phyloP scores from a whole-genome alignment of 176 grass and related monocot genomes.

The Aechmea fasciata region DNA sequence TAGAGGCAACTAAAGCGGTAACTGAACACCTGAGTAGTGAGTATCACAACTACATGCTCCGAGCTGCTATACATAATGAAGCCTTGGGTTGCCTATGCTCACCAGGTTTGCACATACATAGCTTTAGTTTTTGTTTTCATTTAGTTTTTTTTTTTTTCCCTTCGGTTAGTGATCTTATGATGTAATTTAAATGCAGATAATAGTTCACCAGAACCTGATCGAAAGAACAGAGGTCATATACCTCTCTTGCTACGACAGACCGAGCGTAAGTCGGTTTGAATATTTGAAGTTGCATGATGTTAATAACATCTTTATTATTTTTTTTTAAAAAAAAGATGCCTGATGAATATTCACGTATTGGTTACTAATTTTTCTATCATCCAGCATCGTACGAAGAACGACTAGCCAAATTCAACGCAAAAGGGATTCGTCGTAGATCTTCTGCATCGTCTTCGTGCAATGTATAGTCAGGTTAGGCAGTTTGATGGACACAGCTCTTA shows the following conservation, averaged over 20 bases:
- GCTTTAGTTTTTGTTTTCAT: not conserved
- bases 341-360: not conserved
- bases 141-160: not conserved
- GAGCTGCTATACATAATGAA: slow-evolving; percentile 67
- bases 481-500: not conserved
- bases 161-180: slow-evolving; percentile 7
- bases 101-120: slow-evolving; percentile 30
- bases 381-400: slow-evolving; percentile 84
- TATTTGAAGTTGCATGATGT: not conserved
- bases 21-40: slow-evolving; percentile 68
- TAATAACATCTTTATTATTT: not conserved
- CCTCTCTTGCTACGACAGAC: slow-evolving; percentile 67
- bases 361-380: slow-evolving; percentile 4
- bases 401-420: slow-evolving; percentile 37
- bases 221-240: slow-evolving; percentile 71
- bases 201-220: slow-evolving; percentile 26
- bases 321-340: no score
- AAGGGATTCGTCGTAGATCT: slow-evolving; percentile 22
- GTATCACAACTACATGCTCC: slow-evolving; percentile 58
- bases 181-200: slow-evolving; percentile 38
- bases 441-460: slow-evolving; percentile 8
- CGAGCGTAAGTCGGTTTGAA: slow-evolving; percentile 49
- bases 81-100: slow-evolving; percentile 46
- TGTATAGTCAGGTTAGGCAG: not conserved
- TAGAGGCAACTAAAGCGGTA: slow-evolving; percentile 51